Conservation (phyloP, 257 asterid genomes). For the Fraxinus americana region DNA sequence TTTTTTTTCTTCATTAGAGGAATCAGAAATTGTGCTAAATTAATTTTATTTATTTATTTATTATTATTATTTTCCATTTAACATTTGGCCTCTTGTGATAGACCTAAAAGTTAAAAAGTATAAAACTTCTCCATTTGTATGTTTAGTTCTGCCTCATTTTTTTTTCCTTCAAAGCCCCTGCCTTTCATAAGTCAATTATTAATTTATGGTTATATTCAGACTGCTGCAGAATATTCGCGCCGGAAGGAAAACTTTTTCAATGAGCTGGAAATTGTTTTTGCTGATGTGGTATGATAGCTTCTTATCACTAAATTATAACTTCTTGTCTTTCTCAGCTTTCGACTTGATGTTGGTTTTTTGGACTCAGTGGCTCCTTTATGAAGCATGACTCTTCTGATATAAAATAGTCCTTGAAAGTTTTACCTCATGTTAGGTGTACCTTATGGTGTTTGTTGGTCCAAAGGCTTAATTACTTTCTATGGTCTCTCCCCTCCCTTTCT, state of each 20-base stretch:
- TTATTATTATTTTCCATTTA: not conserved
- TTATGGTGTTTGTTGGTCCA: not conserved
- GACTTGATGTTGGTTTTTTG: not conserved
- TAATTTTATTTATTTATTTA: too few species aligned
- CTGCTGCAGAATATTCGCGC: conserved; percentile 84
- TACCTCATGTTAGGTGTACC: too few species aligned
- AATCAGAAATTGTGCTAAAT: not conserved
- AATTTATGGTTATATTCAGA: conserved; percentile 42
- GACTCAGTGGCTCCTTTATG: too few species aligned
- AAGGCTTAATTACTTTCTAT: not conserved
- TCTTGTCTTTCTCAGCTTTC: too few species aligned
- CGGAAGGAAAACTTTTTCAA: conserved; percentile 89
- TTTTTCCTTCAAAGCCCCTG: not conserved
- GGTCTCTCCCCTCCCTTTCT: not conserved
- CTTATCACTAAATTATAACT: not conserved
- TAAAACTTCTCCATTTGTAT: not conserved
- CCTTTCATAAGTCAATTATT: not conserved
- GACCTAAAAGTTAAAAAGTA: not conserved
- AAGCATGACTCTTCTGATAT: too few species aligned
- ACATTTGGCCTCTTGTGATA: not conserved
- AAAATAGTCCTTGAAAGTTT: too few species aligned
- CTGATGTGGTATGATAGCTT: conserved; percentile 77
- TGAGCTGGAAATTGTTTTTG: conserved; percentile 82
- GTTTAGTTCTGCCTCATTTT: not conserved
- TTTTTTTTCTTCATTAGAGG: not conserved